Evolutionary conservation across 441 rosid species (phyloP), one percentile per base, ranked within the genome.

Genomic region (Gossypium schwendimanii): DNA sequence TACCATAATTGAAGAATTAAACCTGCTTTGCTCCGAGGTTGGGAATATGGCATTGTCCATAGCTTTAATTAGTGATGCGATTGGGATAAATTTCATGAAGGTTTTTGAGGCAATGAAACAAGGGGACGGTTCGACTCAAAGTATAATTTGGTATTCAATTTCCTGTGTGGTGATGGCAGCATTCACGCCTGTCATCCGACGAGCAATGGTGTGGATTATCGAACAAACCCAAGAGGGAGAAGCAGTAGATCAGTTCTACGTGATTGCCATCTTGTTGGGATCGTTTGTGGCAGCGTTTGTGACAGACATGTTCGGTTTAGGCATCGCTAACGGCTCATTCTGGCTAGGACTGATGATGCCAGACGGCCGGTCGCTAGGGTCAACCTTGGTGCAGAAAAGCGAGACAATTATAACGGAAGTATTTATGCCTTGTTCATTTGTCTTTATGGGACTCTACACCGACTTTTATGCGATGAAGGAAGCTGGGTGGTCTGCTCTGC

Each of bases 11-110:
- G 81, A 81, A 73, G 97, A 92, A 65, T 59, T 89, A 54, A 89
- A 89, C 71, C 79, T 92, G 4, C 83, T 91, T 2, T 87, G 88
- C 80, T 91, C 98, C 12, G 98, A 92, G 74, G 77, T 92, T 0
- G 98, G 97, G 1, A 79, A 88, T 58, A 75, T 89, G 69, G 88
- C 98, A 3, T 59, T 91, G 76, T 77, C 92, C 0, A 71, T 83
- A 0, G 69, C 89, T 8, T 63, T 91, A 2, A 61, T 92, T 11
- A 72, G 85, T 3, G 97, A 88, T 50, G 44, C 71, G 33, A 44
- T 80, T 2, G 91, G 81, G 31, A 45, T 89, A 0, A 6, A 12
- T 10, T 53, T 71, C 3, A 12, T 88, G n/a, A 1, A 85, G 1
- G 58, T 63, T 1, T 86, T 86, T 60, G 92, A 87, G 76, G 88